Evolutionary conservation across 208 protist genomes (phyloP).

Genomic region (Wallacemonas sp.): DNA sequence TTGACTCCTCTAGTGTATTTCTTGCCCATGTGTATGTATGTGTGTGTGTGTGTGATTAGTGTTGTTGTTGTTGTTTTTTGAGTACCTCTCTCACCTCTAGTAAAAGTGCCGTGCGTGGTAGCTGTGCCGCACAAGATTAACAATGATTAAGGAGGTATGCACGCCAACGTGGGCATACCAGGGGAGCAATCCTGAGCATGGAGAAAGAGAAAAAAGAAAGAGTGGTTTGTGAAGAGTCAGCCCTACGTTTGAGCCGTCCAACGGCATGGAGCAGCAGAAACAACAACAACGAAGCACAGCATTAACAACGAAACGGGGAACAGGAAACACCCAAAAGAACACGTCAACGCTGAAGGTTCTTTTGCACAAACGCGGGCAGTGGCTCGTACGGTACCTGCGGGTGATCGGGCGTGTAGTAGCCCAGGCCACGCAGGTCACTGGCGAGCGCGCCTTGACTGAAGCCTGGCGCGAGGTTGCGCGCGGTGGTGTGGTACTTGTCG

Average conservation of each 20-base stretch:
- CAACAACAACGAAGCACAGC: not conserved
- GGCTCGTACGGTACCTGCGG: constrained; percentile 72
- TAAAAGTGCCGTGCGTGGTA: no score
- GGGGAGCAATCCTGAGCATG: no score
- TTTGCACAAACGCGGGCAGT: not conserved
- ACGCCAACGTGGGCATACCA: no score
- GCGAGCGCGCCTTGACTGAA: constrained; percentile 78
- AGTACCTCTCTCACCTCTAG: not conserved
- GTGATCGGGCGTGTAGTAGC: constrained; percentile 87
- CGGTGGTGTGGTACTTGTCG: constrained; percentile 83
- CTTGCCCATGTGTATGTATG: constrained; percentile 7
- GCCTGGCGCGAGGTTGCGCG: constrained; percentile 76
- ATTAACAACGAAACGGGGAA: not conserved
- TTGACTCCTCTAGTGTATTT: no score
- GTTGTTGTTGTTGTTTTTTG: not conserved
- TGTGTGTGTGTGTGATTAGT: not conserved
- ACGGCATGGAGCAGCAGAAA: no score
- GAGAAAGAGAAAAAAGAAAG: no score
- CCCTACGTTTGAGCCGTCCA: no score
- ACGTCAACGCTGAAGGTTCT: constrained; percentile 29
- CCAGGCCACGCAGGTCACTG: constrained; percentile 79
- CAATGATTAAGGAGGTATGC: no score
- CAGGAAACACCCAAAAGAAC: not conserved
- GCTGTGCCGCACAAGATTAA: no score
- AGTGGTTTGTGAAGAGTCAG: not conserved